Evolutionary conservation across 2,329 filamentous ascomycete genomes (phyloP), one percentile per base, ranked within the genome.

Genomic region (Claviceps lovelessii): DNA sequence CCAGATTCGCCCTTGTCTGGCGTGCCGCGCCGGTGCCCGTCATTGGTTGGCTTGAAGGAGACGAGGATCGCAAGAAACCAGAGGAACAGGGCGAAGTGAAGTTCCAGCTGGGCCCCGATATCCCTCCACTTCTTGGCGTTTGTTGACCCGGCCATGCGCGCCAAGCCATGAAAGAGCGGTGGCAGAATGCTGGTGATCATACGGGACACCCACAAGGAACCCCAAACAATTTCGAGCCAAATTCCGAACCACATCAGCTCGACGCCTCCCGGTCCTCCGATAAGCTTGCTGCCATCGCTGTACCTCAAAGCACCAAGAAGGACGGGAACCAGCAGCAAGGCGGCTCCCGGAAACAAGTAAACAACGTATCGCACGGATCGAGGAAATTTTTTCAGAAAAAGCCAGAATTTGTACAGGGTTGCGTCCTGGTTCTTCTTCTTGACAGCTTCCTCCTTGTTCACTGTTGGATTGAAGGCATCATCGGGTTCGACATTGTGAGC

Each of bases 81-180:
- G 60, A 96, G 84, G 69, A 96, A 96, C 4, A 95, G 70, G 0
- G 90, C 90, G 0, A 84, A 84, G 13, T 89, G 88, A 0, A 97
- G 71, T 67, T 97, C 91, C 49, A 97, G 77, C 61, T 90, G 83
- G 56, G 84, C 84, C 23, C 88, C 90, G 66, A 96, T 82, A 62
- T 95, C 90, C 63, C 83, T 84, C 90, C 90, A 96, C 67, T 96
- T 96, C 72, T 93, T 95, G 64, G 83, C 78, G 61, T 88, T 91
- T 66, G 90, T 93, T 17, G 90, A 93, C 2, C 77, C 80, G 64
- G 89, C 84, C 5, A 91, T 73, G 62, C 84, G 88, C 5, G 88
- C 83, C 17, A 86, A 37, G 9, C 70, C 62, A 44, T 71, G 69
- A 55, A 80, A 71, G 6, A 72, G 54, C 31, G 65, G 68, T 0